Conservation (phyloP, 2,329 filamentous ascomycete species). For the Aspergillus quadrilineatus region DNA sequence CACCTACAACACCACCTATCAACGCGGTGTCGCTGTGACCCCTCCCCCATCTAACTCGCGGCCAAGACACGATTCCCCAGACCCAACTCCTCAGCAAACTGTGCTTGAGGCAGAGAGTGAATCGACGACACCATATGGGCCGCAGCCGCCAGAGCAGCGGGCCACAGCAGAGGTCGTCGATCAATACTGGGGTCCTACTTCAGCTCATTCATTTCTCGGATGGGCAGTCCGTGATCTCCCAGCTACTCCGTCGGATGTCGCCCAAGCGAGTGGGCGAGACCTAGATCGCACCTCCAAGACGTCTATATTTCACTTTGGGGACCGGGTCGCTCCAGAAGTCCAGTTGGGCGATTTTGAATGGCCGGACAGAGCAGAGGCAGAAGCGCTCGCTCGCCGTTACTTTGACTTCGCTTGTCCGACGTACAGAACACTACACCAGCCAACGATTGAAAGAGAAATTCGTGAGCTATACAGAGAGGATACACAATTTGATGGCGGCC, state of each 20-base stretch:
- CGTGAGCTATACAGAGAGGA: conserved; percentile 15
- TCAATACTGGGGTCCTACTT: conserved; percentile 26
- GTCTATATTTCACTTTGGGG: conserved; percentile 25
- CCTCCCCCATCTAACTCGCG: conserved; percentile 18
- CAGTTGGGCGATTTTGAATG: conserved; percentile 18
- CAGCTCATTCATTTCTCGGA: conserved; percentile 26
- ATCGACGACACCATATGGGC: neutral
- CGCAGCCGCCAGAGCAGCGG: neutral
- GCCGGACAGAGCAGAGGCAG: conserved; percentile 16
- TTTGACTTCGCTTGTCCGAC: conserved; percentile 28
- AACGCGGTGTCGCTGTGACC: conserved; percentile 22
- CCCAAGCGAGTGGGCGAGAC: neutral
- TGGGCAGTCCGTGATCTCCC: conserved; percentile 21
- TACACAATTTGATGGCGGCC: neutral
- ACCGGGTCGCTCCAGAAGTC: conserved; percentile 17
- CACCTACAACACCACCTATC: conserved; percentile 25
- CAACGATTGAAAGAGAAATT: conserved; percentile 19
- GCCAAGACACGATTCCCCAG: neutral
- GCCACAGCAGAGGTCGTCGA: conserved; percentile 15
- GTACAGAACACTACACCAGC: conserved; percentile 25
- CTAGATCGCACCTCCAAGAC: conserved; percentile 1
- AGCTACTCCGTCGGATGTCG: conserved; percentile 9
- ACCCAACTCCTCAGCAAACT: conserved; percentile 1
- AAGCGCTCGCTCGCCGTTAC: conserved; percentile 21
- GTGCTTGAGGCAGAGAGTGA: neutral